Evolutionary conservation across 768 basidiomycete species (phyloP).

Genomic region (Lepiota venenata): DNA sequence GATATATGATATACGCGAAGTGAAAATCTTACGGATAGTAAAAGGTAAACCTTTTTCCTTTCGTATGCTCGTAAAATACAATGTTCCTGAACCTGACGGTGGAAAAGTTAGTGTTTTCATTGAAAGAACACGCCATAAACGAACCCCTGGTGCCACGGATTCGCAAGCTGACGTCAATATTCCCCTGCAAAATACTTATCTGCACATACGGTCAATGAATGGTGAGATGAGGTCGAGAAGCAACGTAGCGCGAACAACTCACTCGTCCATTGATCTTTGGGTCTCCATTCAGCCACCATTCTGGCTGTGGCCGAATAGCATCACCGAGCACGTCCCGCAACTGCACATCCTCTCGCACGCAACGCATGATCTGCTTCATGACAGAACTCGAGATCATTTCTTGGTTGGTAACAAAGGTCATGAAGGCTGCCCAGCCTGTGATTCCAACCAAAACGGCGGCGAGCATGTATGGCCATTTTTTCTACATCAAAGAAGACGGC

Average conservation of each 20-base stretch:
- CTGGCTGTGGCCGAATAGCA: conserved; percentile 59
- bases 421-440: conserved; percentile 64
- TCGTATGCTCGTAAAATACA: conserved; percentile 83
- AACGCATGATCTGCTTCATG: conserved; percentile 60
- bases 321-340: conserved; percentile 58
- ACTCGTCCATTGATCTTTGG: conserved; percentile 70
- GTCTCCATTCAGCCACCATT: conserved; percentile 77
- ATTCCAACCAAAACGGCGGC: conserved; percentile 49
- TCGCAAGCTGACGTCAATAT: conserved; percentile 75
- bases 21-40: conserved; percentile 53
- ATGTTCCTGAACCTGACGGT: conserved; percentile 59
- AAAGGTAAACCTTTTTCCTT: conserved; percentile 71
- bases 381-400: conserved; percentile 78
- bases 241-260: conserved; percentile 24
- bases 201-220: conserved; percentile 21
- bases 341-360: conserved; percentile 48
- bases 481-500: conserved; percentile 22
- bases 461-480: conserved; percentile 57
- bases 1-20: neutral
- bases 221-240: neutral
- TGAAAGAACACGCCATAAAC: neutral
- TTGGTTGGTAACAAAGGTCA: conserved; percentile 69
- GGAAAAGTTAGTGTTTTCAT: neutral
- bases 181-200: conserved; percentile 74
- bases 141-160: conserved; percentile 69